These are phyloP conservation scores for Penicillium desertorum DNA, from an alignment of 495 filamentous ascomycete genomes.

Conservation along the genomic window DNA sequence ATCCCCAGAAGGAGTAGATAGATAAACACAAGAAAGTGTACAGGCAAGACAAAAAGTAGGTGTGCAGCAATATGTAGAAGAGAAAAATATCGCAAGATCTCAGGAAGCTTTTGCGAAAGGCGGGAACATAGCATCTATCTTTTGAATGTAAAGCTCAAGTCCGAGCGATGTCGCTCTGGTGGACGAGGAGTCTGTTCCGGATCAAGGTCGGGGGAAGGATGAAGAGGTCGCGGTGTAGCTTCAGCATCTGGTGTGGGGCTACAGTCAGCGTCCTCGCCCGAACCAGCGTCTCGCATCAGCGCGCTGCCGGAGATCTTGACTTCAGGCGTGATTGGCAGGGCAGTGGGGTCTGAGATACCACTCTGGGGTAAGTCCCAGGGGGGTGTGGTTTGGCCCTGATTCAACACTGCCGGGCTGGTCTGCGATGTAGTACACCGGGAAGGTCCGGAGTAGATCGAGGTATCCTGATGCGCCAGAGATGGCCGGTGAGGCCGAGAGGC, in stretches of 20 bases:
- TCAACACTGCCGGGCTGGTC: slow-evolving; percentile 5
- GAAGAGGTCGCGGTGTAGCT: slow-evolving; percentile 41
- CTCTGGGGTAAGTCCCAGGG: slow-evolving; percentile 24
- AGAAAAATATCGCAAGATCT: slow-evolving; percentile 7
- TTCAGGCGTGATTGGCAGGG: slow-evolving; percentile 32
- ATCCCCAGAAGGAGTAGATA: slow-evolving; percentile 11
- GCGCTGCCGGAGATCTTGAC: slow-evolving; percentile 22
- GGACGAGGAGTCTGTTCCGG: slow-evolving; percentile 68
- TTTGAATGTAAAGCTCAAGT: slow-evolving; percentile 15
- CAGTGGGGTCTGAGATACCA: background rate
- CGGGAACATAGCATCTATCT: slow-evolving; percentile 10
- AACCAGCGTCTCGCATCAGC: slow-evolving; percentile 12
- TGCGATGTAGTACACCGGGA: slow-evolving; percentile 11
- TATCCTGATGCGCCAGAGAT: slow-evolving; percentile 26
- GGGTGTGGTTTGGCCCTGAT: slow-evolving; percentile 39
- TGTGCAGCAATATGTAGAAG: slow-evolving; percentile 15
- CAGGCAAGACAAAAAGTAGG: slow-evolving; percentile 21
- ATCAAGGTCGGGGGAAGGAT: slow-evolving; percentile 40
- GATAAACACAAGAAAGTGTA: slow-evolving; percentile 21
- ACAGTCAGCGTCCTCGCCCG: slow-evolving; percentile 27
- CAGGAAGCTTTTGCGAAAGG: background rate
- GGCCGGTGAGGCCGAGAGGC: slow-evolving; percentile 22
- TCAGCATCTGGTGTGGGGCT: slow-evolving; percentile 37
- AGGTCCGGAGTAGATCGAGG: slow-evolving; percentile 27
- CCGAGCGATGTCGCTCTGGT: slow-evolving; percentile 69